These are phyloP conservation scores for Fraxinus greggii DNA, from an alignment of 305 asterid species.

Conservation along the genomic window DNA sequence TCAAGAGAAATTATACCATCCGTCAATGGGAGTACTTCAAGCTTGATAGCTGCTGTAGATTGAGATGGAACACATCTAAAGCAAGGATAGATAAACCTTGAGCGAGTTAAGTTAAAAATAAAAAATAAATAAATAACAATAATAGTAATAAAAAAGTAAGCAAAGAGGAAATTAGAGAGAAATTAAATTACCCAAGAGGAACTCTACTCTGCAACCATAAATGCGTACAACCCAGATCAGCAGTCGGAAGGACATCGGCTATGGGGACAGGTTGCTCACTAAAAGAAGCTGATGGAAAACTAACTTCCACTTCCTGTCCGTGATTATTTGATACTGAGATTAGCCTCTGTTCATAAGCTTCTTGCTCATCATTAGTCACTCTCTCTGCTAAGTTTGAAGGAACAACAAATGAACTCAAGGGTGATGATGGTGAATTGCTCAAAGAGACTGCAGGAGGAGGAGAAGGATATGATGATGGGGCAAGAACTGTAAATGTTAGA, in stretches of 20 bases:
- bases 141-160: not conserved
- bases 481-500: constrained; percentile 89
- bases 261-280: constrained; percentile 37
- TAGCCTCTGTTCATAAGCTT: constrained; percentile 32
- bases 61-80: constrained; percentile 86
- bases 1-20: constrained; percentile 97
- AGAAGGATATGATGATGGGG: constrained; percentile 90
- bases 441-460: constrained; percentile 84
- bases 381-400: constrained; percentile 44
- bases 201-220: constrained; percentile 98
- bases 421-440: constrained; percentile 64
- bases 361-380: constrained; percentile 39
- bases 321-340: constrained; percentile 36
- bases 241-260: constrained; percentile 62
- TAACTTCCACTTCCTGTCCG: constrained; percentile 43
- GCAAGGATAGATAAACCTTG: constrained; percentile 32
- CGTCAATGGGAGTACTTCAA: constrained; percentile 92
- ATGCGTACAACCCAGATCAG: constrained; percentile 86
- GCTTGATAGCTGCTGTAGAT: constrained; percentile 88
- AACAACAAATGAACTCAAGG: constrained; percentile 49
- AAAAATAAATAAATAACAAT: not conserved
- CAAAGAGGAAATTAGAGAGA: not conserved
- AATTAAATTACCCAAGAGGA: constrained; percentile 79
- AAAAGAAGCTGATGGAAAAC: constrained; percentile 38
- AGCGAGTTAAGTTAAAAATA: constrained; percentile 20